Percentiles rank a stretch among this genome's conserved stretches.
phyloP scores from a whole-genome alignment of 2,329 filamentous ascomycete genomes.

The Colletotrichum musicola region DNA sequence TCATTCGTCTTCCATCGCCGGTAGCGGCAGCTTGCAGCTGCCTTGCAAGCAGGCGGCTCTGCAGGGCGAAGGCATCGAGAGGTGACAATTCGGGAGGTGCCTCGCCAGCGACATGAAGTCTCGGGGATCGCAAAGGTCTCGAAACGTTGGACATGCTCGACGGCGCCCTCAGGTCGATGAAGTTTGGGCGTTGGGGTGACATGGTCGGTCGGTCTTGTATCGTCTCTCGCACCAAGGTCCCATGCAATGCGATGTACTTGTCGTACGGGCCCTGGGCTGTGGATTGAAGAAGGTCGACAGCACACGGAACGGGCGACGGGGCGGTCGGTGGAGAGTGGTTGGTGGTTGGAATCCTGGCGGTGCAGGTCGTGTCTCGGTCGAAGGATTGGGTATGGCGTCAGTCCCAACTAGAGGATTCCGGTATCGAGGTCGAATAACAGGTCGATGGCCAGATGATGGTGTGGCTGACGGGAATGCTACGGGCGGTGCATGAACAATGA shows the following conservation, averaged over 20 bases:
- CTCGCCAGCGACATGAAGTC: slow-evolving; percentile 82
- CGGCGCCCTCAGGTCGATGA: slow-evolving; percentile 70
- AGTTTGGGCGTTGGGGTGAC: slow-evolving; percentile 69
- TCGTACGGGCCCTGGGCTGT: background rate
- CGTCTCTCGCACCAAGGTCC: slow-evolving; percentile 17
- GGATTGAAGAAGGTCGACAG: slow-evolving; percentile 13
- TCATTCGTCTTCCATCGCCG: slow-evolving; percentile 82
- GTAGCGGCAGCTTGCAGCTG: slow-evolving; percentile 84
- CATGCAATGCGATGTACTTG: slow-evolving; percentile 26
- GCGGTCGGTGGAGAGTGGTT: slow-evolving; percentile 28
- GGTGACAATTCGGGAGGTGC: slow-evolving; percentile 92
- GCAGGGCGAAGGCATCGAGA: slow-evolving; percentile 93
- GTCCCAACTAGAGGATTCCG: slow-evolving; percentile 30
- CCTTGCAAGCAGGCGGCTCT: slow-evolving; percentile 87
- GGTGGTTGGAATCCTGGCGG: slow-evolving; percentile 37
- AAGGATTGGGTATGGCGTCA: slow-evolving; percentile 42
- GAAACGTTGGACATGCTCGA: slow-evolving; percentile 60
- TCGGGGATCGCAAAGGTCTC: slow-evolving; percentile 76
- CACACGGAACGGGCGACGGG: slow-evolving; percentile 8
- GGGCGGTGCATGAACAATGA: slow-evolving; percentile 39
- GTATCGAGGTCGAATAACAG: slow-evolving; percentile 28
- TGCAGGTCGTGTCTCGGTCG: slow-evolving; percentile 40
- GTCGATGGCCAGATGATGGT: slow-evolving; percentile 26
- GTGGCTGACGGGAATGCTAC: slow-evolving; percentile 36
- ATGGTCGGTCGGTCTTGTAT: slow-evolving; percentile 39